Evolutionary conservation across 2,329 filamentous ascomycete genomes (phyloP).

Genomic region (Aspergillus aculeatus): DNA sequence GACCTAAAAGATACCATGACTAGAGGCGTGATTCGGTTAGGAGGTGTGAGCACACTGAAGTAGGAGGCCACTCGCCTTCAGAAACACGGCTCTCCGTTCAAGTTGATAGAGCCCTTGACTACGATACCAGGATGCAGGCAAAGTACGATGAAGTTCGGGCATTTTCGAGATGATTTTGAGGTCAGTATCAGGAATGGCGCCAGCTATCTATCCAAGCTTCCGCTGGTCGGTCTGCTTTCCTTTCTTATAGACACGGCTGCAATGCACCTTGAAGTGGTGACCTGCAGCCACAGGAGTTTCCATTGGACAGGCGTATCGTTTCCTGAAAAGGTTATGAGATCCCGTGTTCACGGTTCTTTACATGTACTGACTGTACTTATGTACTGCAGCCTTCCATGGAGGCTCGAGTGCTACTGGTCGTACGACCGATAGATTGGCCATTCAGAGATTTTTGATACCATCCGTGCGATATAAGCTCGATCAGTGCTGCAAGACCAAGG

Average conservation of each 20-base stretch:
- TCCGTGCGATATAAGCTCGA: no score
- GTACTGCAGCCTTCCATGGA: not conserved
- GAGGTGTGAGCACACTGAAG: no score
- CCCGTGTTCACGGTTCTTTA: constrained; percentile 16
- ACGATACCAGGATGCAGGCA: constrained; percentile 56
- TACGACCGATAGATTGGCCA: not conserved
- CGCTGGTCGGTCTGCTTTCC: not conserved
- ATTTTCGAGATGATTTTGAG: constrained; percentile 18
- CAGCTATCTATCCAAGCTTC: constrained; percentile 1
- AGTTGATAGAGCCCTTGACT: constrained; percentile 51
- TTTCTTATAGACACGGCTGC: constrained; percentile 12
- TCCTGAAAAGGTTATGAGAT: constrained; percentile 33
- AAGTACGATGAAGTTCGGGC: constrained; percentile 39
- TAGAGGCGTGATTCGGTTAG: constrained; percentile 17
- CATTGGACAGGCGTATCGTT: constrained; percentile 30
- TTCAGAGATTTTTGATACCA: not conserved
- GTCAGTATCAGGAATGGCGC: not conserved
- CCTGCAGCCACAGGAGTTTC: constrained; percentile 1
- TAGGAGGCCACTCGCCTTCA: constrained; percentile 37
- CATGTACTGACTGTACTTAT: not conserved
- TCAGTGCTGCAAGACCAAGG: not conserved
- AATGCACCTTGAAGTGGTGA: constrained; percentile 7
- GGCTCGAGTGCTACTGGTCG: not conserved
- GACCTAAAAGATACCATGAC: constrained; percentile 55
- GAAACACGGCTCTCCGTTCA: constrained; percentile 51